A percentile compares a stretch with the other conserved stretches of the same genome.
Conservation (phyloP, 164 flowering plant species). For the Kalanchoe fedtschenkoi region DNA sequence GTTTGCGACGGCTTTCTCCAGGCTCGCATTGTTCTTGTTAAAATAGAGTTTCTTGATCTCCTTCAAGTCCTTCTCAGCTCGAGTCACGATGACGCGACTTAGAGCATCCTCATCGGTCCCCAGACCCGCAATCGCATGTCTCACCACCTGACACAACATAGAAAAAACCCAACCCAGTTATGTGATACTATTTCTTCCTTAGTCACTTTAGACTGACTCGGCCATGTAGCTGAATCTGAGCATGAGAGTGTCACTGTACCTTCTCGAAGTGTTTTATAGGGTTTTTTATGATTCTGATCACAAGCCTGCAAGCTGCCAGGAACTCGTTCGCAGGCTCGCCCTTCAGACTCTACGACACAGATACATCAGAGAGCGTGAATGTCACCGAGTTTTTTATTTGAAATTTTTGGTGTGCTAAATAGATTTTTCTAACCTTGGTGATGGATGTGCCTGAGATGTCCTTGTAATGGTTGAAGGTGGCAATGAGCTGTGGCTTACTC, state of each 20-base stretch:
- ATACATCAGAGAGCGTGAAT: not conserved
- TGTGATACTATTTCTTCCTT: too few species aligned
- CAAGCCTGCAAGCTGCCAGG: slow-evolving; percentile 31
- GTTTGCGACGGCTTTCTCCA: slow-evolving; percentile 43
- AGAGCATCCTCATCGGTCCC: slow-evolving; percentile 80
- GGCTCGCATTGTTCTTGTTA: slow-evolving; percentile 46
- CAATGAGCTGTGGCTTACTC: slow-evolving; percentile 80
- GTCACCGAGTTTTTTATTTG: not conserved
- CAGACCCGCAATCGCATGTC: slow-evolving; percentile 40
- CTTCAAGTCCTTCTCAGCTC: slow-evolving; percentile 74
- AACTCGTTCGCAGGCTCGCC: slow-evolving; percentile 38
- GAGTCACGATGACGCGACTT: slow-evolving; percentile 64
- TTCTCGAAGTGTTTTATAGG: slow-evolving; percentile 12
- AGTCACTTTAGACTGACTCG: too few species aligned
- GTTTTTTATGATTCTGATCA: slow-evolving; percentile 41
- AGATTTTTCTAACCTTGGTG: slow-evolving; percentile 31
- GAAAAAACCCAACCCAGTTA: not conserved
- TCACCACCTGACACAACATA: slow-evolving; percentile 17
- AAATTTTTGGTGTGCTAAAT: not conserved
- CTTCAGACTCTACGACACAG: slow-evolving; percentile 34
- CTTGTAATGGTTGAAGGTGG: slow-evolving; percentile 66
- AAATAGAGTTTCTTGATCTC: slow-evolving; percentile 57
- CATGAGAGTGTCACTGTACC: too few species aligned
- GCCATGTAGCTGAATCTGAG: too few species aligned
- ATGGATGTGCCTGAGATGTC: slow-evolving; percentile 49